Evolutionary conservation across 1,284 basidiomycete genomes (phyloP).

Genomic region (Ceratobasidium sp.): DNA sequence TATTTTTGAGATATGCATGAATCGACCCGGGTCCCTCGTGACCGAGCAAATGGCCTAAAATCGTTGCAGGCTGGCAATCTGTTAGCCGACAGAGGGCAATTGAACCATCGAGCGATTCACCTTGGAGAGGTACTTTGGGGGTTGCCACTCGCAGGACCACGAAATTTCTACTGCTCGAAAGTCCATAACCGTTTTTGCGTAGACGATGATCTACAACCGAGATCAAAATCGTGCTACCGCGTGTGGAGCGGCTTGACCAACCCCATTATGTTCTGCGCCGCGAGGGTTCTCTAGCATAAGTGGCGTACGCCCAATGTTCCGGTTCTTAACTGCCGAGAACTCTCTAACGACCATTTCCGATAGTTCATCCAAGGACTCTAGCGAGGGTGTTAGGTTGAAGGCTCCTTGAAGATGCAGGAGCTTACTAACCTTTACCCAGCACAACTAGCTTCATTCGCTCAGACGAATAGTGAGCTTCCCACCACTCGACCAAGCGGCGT

Average conservation of each 20-base stretch:
- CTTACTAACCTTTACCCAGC: constrained; percentile 76
- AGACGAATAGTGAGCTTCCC: constrained; percentile 90
- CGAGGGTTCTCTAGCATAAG: constrained; percentile 80
- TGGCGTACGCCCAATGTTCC: constrained; percentile 59
- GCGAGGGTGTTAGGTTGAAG: constrained; percentile 45
- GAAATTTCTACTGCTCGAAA: constrained; percentile 86
- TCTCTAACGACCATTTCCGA: constrained; percentile 71
- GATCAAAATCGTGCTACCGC: constrained; percentile 10
- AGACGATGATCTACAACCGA: constrained; percentile 72
- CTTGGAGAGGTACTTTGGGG: constrained; percentile 79
- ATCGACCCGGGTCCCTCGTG: constrained; percentile 97
- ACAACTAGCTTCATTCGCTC: constrained; percentile 93
- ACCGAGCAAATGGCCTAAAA: constrained; percentile 87
- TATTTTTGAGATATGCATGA: constrained; percentile 88
- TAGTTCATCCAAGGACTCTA: constrained; percentile 83
- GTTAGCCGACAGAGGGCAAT: neutral
- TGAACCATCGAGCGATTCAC: constrained; percentile 45
- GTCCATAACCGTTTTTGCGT: constrained; percentile 89
- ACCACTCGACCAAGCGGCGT: constrained; percentile 93
- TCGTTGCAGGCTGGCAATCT: constrained; percentile 66
- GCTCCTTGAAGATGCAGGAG: constrained; percentile 29
- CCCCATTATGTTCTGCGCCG: constrained; percentile 74
- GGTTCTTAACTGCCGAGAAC: constrained; percentile 81
- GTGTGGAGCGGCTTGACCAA: constrained; percentile 56
- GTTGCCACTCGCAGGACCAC: constrained; percentile 87